Evolutionary conservation across 768 basidiomycete species (phyloP), one percentile per base, ranked within the genome.

Genomic region (Phlebiopsis flavidoalba): DNA sequence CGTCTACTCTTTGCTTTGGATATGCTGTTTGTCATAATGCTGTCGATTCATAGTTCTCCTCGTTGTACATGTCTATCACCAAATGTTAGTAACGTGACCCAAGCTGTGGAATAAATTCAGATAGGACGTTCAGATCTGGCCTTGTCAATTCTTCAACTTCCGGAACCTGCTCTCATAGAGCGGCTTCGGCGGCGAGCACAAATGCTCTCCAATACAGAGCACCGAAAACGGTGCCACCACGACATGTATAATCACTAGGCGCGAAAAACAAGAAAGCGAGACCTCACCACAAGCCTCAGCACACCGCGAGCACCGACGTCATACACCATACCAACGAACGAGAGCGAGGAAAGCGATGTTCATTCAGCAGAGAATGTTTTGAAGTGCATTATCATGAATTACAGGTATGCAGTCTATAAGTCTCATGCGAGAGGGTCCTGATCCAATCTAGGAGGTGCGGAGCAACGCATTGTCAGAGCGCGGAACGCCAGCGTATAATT

Each of bases 391-490:
- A 61, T 49, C 47, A 60, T 50, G 59, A 46, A 43, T 59, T 64
- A 65, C 48, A 63, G 10, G 55, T 63, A 66, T 45, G 62, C 43
- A 74, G 66, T 43, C 40, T 71, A 55, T 36, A 73, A 68, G 68
- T 69, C 65, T 86, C 74, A 97, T 70, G 95, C 95, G 67, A 96
- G 85, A 22, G 95, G 94, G 73, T n/a, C n/a, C 92, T 95, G 75
- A 97, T 91, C n/a, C 70, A 97, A 83, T 77, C 95, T 97, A 69
- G 40, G 37, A 22, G 56, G 21, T 47, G 22, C 21, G 40, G 8
- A 33, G 26, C 56, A 57, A 26, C 59, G 31, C 36, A 45, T 58
- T 0, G 63, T 63, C 48, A 52, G 31, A 43, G 2, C 15, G 45
- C 7, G 37, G 17, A 4, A 46, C 17, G 22, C 53, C 12, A 47